These are phyloP conservation scores for Lasiosphaeris hirsuta DNA, from an alignment of 495 filamentous ascomycete species.

Conservation along the genomic window DNA sequence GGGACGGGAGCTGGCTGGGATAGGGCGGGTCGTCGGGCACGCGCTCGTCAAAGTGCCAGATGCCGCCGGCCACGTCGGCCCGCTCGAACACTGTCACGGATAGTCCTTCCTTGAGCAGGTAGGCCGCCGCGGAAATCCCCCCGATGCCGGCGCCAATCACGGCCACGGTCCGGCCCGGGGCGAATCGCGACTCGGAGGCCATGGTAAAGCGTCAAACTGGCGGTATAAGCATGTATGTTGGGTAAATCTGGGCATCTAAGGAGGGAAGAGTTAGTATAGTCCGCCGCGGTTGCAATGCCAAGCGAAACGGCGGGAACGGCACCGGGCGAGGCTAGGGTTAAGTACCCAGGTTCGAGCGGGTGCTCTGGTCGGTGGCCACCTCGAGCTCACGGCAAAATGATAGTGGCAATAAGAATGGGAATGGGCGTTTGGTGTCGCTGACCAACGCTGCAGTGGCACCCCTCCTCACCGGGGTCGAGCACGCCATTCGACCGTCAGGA, in stretches of 20 bases:
- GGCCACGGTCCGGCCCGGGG: slow-evolving; percentile 41
- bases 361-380: too few species aligned
- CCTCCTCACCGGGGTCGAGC: not conserved
- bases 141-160: slow-evolving; percentile 71
- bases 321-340: too few species aligned
- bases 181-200: slow-evolving; percentile 11
- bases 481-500: not conserved
- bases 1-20: slow-evolving; percentile 47
- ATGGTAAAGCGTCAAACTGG: not conserved
- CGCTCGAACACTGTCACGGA: slow-evolving; percentile 65
- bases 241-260: too few species aligned
- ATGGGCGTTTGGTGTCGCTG: too few species aligned
- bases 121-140: slow-evolving; percentile 60
- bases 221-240: too few species aligned
- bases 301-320: too few species aligned
- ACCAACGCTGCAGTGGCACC: too few species aligned
- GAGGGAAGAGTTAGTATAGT: too few species aligned
- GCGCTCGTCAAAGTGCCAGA: slow-evolving; percentile 65
- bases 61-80: slow-evolving; percentile 54
- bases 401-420: too few species aligned
- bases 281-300: too few species aligned
- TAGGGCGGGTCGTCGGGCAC: slow-evolving; percentile 55
- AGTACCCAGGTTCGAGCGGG: too few species aligned
- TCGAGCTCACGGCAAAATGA: too few species aligned
- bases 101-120: slow-evolving; percentile 57